Evolutionary conservation across 164 flowering plant species (phyloP), one percentile per base, ranked within the genome.

Genomic region (Taxillus chinensis): DNA sequence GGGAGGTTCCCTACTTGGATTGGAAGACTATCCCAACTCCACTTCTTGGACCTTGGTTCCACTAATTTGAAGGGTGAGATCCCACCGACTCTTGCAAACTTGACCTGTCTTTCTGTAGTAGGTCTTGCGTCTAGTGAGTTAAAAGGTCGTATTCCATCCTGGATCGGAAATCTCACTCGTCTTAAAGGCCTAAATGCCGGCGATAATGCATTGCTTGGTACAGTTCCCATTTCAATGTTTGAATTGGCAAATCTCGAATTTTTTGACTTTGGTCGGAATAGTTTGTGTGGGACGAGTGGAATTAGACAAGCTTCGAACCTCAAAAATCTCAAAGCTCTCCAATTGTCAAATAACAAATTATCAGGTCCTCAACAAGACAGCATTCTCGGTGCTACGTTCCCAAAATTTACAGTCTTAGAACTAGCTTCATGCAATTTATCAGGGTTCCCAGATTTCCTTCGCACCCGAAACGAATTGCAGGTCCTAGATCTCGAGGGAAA

Each of bases 401-500:
- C 39, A n/a, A 54, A 54, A 0, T 51, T 14, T 3, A 5, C 0
- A 2, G 0, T 14, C 3, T 10, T 55, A 15, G 3, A 7, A 4
- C 51, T 65, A 40, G 2, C 10, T 6, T 16, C 55, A 6, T 62
- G 65, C 50, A 53, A 41, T 38, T 9, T 62, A 27, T 14, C 48
- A 9, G 42, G 54, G 15, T 41, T 62, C 45, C 65, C 65, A 2
- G n/a, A 52, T 17, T 66, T 66, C 58, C 52, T 59, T n/a, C 13
- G 13, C 3, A 9, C 8, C 38, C 39, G 7, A 15, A 41, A 52
- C 0, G n/a, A 17, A 2, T 38, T 71, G 63, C 2, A 2, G 3
- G 3, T 0, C 3, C 4, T 71, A 13, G 70, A 62, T 16, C 62
- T 70, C 37, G 58, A 62, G 0, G 10, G 17, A 14, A 67, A 71